Evolutionary conservation across 2,329 filamentous ascomycete genomes (phyloP), one percentile per base, ranked within the genome.

Genomic region (Trichophyton rubrum): DNA sequence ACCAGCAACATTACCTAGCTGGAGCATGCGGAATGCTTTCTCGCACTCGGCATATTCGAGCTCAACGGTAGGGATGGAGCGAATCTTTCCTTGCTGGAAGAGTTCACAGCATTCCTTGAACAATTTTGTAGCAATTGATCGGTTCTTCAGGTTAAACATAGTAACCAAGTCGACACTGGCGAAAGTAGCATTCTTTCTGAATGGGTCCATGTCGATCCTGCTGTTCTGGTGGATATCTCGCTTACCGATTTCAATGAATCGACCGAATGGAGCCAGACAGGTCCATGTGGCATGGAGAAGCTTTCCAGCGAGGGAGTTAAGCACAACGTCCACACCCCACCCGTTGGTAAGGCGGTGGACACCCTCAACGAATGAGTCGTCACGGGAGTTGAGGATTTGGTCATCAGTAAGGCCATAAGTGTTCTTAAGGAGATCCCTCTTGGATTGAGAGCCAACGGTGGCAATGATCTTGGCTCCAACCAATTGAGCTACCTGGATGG

Each of bases 131-230:
- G 55, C 59, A 41, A 59, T 55, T 20, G 58, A n/a, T 51, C 41
- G 53, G 38, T 60, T 59, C 24, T n/a, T 27, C n/a, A 24, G 35
- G 41, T 30, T 47, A 8, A 47, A 62, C 24, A 59, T 60, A 43
- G 67, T 64, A 24, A 59, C 55, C 55, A 64, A 59, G 40, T 65
- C 64, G 33, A 65, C 58, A 20, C 59, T 57, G 57, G 59, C 33
- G 47, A 77, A 77, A 2, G 69, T 72, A n/a, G 71, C 68, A 59
- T 71, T 75, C 4, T 69, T 66, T 77, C 0, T 43, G 43, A 62
- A 63, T 9, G 53, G 58, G 41, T 55, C 41, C 62, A 63, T 63
- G 2, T 58, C 57, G 11, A 63, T 22, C 20, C 49, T 60, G 55
- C 35, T 61, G 40, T 63, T 63, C 24, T 58, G 56, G 17, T 43